Conservation (phyloP, 345 rosid species). For the Kernera saxatilis region DNA sequence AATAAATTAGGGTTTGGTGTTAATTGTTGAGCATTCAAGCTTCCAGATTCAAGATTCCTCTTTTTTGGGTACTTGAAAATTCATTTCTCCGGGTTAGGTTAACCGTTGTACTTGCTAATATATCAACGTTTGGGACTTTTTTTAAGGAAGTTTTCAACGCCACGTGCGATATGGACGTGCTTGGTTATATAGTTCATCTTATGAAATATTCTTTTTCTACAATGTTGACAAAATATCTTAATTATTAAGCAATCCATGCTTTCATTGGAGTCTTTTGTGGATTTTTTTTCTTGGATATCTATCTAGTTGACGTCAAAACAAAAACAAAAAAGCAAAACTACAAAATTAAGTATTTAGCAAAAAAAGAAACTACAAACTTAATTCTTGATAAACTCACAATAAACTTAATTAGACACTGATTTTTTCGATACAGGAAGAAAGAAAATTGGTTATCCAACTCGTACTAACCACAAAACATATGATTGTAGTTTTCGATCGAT, state of each 20-base stretch:
- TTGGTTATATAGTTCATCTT: not conserved
- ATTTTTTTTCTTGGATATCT: not conserved
- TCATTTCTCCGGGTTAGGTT: not conserved
- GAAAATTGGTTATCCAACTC: not conserved
- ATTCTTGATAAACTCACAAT: not conserved
- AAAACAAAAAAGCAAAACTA: not conserved
- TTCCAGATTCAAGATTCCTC: not conserved
- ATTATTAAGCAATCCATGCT: not conserved
- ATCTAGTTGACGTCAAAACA: not conserved
- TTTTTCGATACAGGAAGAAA: not conserved
- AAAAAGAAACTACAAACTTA: not conserved
- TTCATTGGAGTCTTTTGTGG: not conserved
- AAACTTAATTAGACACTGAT: not conserved
- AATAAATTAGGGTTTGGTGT: not conserved
- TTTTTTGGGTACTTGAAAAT: not conserved
- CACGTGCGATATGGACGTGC: not conserved
- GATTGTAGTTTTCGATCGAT: not conserved
- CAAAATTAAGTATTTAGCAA: not conserved
- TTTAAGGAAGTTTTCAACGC: slow-evolving; percentile 7
- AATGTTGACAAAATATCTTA: slow-evolving; percentile 1
- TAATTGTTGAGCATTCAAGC: not conserved
- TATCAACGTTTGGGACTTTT: not conserved
- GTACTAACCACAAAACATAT: not conserved
- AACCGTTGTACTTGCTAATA: not conserved
- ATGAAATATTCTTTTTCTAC: not conserved